phyloP scores from a whole-genome alignment of 202 grass and related monocot species.

The Setaria italica region DNA sequence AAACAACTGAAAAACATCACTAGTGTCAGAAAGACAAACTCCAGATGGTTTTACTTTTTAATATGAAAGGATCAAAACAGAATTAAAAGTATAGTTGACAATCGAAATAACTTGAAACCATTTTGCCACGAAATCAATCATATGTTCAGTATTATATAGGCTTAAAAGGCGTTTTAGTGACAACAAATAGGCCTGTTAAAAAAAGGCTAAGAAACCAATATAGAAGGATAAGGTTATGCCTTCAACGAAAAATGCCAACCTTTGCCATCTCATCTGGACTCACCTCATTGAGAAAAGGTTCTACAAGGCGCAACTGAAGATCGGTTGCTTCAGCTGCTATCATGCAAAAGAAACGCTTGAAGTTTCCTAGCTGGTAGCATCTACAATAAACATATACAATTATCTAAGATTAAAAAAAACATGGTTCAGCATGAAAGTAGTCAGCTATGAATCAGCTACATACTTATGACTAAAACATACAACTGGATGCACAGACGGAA shows the following conservation, averaged over 20 bases:
- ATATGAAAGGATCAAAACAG: slow-evolving; percentile 23
- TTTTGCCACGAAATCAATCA: slow-evolving; percentile 11
- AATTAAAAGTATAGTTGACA: background rate
- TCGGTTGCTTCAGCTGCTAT: slow-evolving; percentile 75
- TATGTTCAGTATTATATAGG: slow-evolving; percentile 8
- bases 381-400: slow-evolving; percentile 53
- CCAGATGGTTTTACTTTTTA: slow-evolving; percentile 8
- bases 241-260: slow-evolving; percentile 11
- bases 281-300: slow-evolving; percentile 96
- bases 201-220: slow-evolving; percentile 1
- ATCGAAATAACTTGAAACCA: background rate
- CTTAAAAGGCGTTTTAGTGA: background rate
- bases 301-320: slow-evolving; percentile 75
- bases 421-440: slow-evolving; percentile 7
- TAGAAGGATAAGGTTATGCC: background rate
- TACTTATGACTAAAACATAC: slow-evolving; percentile 27
- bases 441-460: slow-evolving; percentile 18
- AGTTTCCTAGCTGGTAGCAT: slow-evolving; percentile 79
- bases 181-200: background rate
- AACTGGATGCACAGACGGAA: slow-evolving; percentile 15
- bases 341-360: slow-evolving; percentile 86
- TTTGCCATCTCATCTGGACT: background rate
- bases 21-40: slow-evolving; percentile 16
- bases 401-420: slow-evolving; percentile 23
- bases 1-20: slow-evolving; percentile 3